Conservation (phyloP, 768 basidiomycete species). For the Lentinus tigrinus region DNA sequence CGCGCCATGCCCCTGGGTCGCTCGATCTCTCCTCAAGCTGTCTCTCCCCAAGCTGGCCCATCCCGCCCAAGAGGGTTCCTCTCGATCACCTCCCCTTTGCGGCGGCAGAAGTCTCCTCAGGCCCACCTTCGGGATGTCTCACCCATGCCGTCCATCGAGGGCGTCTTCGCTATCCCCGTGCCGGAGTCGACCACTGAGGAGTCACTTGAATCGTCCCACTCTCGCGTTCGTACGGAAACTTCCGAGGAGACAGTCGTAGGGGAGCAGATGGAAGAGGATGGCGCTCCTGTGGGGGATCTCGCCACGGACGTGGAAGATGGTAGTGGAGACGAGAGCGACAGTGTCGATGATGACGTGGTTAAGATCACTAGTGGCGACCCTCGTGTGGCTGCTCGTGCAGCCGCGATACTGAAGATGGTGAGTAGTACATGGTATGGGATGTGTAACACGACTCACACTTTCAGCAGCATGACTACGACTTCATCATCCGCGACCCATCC, state of each 20-base stretch:
- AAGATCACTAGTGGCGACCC: constrained; percentile 86
- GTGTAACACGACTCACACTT: background rate
- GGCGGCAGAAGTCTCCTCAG: constrained; percentile 11
- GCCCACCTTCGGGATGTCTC: background rate
- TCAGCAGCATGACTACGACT: constrained; percentile 82
- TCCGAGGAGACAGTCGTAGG: constrained; percentile 16
- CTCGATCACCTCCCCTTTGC: constrained; percentile 9
- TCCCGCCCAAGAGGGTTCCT: constrained; percentile 3
- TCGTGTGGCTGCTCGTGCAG: constrained; percentile 85
- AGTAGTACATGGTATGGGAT: constrained; percentile 18
- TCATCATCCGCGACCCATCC: constrained; percentile 52
- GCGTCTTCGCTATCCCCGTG: constrained; percentile 4
- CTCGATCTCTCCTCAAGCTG: constrained; percentile 1
- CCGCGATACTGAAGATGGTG: constrained; percentile 88
- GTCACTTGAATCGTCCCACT: background rate
- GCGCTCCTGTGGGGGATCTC: background rate
- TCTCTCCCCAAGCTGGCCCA: background rate
- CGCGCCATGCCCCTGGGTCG: background rate
- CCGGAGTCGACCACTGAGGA: background rate
- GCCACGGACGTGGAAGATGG: constrained; percentile 24
- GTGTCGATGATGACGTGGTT: constrained; percentile 59
- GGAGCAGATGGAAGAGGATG: constrained; percentile 15
- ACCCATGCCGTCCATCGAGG: constrained; percentile 11
- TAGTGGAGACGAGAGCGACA: constrained; percentile 31
- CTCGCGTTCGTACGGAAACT: background rate